Evolutionary conservation across 2,329 filamentous ascomycete species (phyloP), one percentile per base, ranked within the genome.

Genomic region (Geosmithia morbida): DNA sequence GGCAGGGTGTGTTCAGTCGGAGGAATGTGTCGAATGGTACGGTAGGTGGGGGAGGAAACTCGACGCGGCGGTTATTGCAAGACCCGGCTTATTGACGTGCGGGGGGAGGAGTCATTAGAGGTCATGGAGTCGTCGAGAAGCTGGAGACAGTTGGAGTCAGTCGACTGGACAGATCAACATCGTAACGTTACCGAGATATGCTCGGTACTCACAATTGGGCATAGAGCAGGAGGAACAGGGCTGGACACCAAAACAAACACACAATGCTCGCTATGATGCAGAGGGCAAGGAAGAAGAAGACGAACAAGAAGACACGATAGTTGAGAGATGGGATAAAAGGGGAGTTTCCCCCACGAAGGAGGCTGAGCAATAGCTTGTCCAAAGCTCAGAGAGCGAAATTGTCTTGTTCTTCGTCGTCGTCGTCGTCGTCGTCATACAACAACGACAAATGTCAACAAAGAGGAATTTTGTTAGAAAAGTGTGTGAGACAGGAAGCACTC

Each of bases 71-170:
- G 11, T 20, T 43, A 43, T 43, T 17, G 22, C 33, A 43, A 30
- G 39, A 40, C 40, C 41, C 40, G 46, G 40, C 30, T 40, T 47
- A 47, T 33, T 22, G 40, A 41, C 19, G 45, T 19, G 19, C 40
- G 14, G 45, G 37, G 45, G 14, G 22, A 22, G 45, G 18, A 22
- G 45, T 37, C 45, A 46, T 43, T 40, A 43, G 46, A 20, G 46
- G 46, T 42, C 46, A 37, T 47, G 20, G 14, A 29, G 46, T 43
- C 46, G 40, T 29, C 16, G 33, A 37, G 44, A 39, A 43, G 19
- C 41, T 43, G 17, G 6, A 14, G 16, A 10, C 11, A 10, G 18
- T 43, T 14, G 18, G 7, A 45, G 44, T 37, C 33, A 37, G 33
- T 37, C 11, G 33, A 16, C 14, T 37, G 33, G 11, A 37, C 33